Conservation (phyloP, 345 rosid genomes). For the Populus simonii region DNA sequence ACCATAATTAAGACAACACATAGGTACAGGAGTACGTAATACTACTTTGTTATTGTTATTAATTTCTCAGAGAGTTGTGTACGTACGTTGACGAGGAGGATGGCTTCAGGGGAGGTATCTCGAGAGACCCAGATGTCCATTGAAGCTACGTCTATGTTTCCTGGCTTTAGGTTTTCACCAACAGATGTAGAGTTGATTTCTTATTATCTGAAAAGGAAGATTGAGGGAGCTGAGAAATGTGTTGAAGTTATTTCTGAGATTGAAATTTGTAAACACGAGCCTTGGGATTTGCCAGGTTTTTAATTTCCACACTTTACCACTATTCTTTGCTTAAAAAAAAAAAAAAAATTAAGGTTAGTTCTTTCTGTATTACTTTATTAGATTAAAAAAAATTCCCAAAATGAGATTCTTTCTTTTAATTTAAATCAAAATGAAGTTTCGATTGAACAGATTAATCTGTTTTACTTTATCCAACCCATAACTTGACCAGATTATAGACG, state of each 20-base stretch:
- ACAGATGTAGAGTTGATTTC: slow-evolving; percentile 78
- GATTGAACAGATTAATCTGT: too few relatives aligned
- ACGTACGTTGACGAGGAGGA: not conserved
- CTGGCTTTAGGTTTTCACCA: slow-evolving; percentile 84
- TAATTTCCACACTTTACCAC: not conserved
- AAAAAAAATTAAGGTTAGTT: not conserved
- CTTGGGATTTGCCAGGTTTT: slow-evolving; percentile 91
- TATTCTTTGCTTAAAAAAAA: not conserved
- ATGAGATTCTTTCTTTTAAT: too few relatives aligned
- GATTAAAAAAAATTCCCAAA: too few relatives aligned
- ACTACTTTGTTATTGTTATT: too few relatives aligned
- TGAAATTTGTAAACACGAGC: slow-evolving; percentile 71
- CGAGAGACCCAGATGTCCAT: slow-evolving; percentile 64
- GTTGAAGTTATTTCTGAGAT: slow-evolving; percentile 71
- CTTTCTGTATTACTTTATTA: not conserved
- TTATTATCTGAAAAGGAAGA: slow-evolving; percentile 70
- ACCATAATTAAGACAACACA: not conserved
- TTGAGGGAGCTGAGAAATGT: slow-evolving; percentile 59
- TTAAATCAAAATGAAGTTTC: not conserved
- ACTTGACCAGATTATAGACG: too few relatives aligned
- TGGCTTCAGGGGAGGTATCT: slow-evolving; percentile 30
- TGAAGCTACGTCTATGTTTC: slow-evolving; percentile 64
- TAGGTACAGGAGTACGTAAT: too few relatives aligned
- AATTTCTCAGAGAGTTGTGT: too few relatives aligned
- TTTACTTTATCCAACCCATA: too few relatives aligned